A percentile compares a stretch with the other conserved stretches of the same genome.
These are phyloP conservation scores for Bruguiera sexangula DNA, from an alignment of 345 rosid species.

Conservation along the genomic window DNA sequence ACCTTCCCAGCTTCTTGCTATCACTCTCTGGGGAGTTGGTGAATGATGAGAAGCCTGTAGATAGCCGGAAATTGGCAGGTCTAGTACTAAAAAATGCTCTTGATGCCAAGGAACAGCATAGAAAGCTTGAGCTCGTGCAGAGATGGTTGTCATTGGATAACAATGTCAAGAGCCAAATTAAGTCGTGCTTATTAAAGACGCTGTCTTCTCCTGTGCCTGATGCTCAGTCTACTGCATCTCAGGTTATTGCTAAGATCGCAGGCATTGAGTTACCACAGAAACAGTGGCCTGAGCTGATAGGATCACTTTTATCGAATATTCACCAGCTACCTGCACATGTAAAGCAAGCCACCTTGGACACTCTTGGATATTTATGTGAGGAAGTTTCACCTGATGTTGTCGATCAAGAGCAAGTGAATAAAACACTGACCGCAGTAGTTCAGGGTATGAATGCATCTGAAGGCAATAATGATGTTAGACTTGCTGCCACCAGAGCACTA, in stretches of 20 bases:
- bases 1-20: slow-evolving; percentile 51
- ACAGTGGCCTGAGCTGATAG: slow-evolving; percentile 68
- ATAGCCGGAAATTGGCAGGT: slow-evolving; percentile 60
- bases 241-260: slow-evolving; percentile 64
- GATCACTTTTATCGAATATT: slow-evolving; percentile 49
- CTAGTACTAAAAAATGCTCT: slow-evolving; percentile 56
- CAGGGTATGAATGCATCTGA: slow-evolving; percentile 65
- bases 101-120: slow-evolving; percentile 68
- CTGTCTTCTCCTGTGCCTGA: slow-evolving; percentile 49
- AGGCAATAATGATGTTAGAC: slow-evolving; percentile 54
- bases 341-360: slow-evolving; percentile 63
- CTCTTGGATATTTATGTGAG: slow-evolving; percentile 64
- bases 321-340: slow-evolving; percentile 56
- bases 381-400: slow-evolving; percentile 61
- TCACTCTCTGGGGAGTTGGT: slow-evolving; percentile 60
- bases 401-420: slow-evolving; percentile 67
- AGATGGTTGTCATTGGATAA: slow-evolving; percentile 54
- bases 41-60: slow-evolving; percentile 62
- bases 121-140: slow-evolving; percentile 54
- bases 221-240: slow-evolving; percentile 60
- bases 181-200: slow-evolving; percentile 47
- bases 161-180: slow-evolving; percentile 47
- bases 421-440: slow-evolving; percentile 64
- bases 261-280: slow-evolving; percentile 67
- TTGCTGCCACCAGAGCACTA: slow-evolving; percentile 60